Evolutionary conservation across 345 rosid genomes (phyloP), one percentile per base, ranked within the genome.

Genomic region (Ailanthus altissimus): DNA sequence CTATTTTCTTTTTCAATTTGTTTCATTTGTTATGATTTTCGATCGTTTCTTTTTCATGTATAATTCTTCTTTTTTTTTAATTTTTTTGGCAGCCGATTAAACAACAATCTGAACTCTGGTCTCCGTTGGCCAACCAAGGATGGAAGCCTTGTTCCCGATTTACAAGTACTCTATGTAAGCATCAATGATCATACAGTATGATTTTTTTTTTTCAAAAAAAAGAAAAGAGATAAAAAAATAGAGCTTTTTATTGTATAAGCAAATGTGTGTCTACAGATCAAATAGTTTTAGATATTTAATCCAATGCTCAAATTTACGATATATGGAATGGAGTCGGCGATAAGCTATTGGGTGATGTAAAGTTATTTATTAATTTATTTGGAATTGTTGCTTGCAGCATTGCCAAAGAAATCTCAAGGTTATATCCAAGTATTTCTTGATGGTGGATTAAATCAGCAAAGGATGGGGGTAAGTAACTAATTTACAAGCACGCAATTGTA

Each of bases 381-480:
- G 57, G 18, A 51, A 47, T 36, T 79, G 63, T 69, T 66, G 75
- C 46, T 74, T 76, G 79, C 88, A 93, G 98, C 90, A 14, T 61
- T 88, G 53, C 88, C 92, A 0, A 81, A 84, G 73, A 88, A 83
- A 74, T 85, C 94, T 78, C 87, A 47, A 66, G 93, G 94, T 50
- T 96, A 90, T 80, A 75, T 96, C 73, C 98, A 93, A 83, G 93
- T 96, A 5, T 93, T 96, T 79, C 97, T 96, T 73, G 98, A 96
- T 84, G 99, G 99, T 43, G 99, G 99, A 69, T 75, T 96, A 75
- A 96, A 96, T 85, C 99, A 96, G 86, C 99, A 93, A 80, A 87
- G 99, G 81, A 93, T 93, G 97, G 98, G 98, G 81, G 98, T 96
- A 68, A 82, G 92, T 86, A 66, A n/a, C 10, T 57, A 43, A 56